Evolutionary conservation across 805 yeast species (phyloP).

Genomic region (Starmerella sp.): DNA sequence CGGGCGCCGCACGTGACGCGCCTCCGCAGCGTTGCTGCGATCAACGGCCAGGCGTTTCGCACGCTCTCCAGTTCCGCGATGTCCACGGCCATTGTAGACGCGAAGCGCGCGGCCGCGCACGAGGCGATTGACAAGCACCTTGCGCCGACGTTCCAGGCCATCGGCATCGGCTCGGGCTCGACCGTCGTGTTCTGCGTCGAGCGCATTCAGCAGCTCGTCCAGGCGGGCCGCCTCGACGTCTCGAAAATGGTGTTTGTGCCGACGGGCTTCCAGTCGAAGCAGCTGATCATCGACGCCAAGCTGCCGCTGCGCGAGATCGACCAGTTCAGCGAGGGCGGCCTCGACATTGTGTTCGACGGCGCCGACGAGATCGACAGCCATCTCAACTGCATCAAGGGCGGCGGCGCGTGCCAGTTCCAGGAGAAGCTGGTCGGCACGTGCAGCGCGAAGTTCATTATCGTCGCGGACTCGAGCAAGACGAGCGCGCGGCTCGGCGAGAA

Average conservation of each 20-base stretch:
- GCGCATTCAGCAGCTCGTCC: slow-evolving; percentile 59
- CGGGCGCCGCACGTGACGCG: background rate
- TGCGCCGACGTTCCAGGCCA: slow-evolving; percentile 53
- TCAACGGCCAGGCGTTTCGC: background rate
- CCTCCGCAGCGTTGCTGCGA: background rate
- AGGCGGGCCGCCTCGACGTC: slow-evolving; percentile 33
- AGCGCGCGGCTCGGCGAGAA: slow-evolving; percentile 59
- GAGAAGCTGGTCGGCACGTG: slow-evolving; percentile 86
- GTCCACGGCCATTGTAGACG: slow-evolving; percentile 11
- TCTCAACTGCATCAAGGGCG: slow-evolving; percentile 89
- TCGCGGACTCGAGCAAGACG: slow-evolving; percentile 85
- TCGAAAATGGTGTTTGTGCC: slow-evolving; percentile 67
- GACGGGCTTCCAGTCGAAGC: slow-evolving; percentile 92
- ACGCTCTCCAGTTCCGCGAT: background rate
- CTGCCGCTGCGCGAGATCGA: slow-evolving; percentile 70
- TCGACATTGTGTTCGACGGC: slow-evolving; percentile 95
- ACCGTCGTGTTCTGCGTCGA: slow-evolving; percentile 97
- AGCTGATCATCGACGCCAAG: slow-evolving; percentile 71
- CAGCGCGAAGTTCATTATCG: slow-evolving; percentile 65
- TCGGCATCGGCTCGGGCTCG: slow-evolving; percentile 95
- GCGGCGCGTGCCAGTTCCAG: slow-evolving; percentile 96
- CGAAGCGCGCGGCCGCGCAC: slow-evolving; percentile 76
- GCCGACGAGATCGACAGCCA: slow-evolving; percentile 88
- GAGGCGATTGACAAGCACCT: slow-evolving; percentile 83
- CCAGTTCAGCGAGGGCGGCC: slow-evolving; percentile 48